Evolutionary conservation across 768 basidiomycete genomes (phyloP), one percentile per base, ranked within the genome.

Genomic region (Melanogaster broomeanus): DNA sequence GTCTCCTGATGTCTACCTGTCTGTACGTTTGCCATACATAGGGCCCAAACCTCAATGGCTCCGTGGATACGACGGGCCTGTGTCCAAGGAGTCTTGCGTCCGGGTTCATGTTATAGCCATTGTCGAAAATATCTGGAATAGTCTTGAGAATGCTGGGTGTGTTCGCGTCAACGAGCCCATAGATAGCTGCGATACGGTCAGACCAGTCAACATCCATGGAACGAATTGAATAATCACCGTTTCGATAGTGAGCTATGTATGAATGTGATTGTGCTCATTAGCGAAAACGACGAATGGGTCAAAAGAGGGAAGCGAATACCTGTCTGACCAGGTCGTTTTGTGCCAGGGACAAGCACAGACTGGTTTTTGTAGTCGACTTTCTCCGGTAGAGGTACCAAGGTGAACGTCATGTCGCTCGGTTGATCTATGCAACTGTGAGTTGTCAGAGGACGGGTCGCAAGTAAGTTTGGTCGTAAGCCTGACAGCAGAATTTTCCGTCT

Each of bases 21-120:
- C 75, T 81, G 67, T 90, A 94, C 1, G 87, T 83, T 64, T 87
- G 68, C 91, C 92, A 96, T 25, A 79, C 75, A 60, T 85, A 90
- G 38, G 81, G 75, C 4, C 85, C 90, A 56, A 80, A 90, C 67
- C 84, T 85, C 43, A 87, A 69, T 22, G 89, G 90, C 42, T 78
- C 77, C 12, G 70, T 77, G 4, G 88, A 87, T 39, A 89, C 42
- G 43, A 85, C 52, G 2, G 84, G 80, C 27, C 93, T 84, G 50
- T 81, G 73, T 4, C 93, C 93, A 9, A 95, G 69, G 58, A 85
- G 83, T 2, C 68, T 76, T 24, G 64, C 68, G 43, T 87, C 75
- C 49, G 75, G 74, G 37, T 81, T 75, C 13, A 61, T 63, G 16
- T 67, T 65, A 52, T 87, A 68, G 24, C 90, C 93, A 45, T 74